phyloP scores from a whole-genome alignment of 257 asterid species.

The Forsythia suspensa region DNA sequence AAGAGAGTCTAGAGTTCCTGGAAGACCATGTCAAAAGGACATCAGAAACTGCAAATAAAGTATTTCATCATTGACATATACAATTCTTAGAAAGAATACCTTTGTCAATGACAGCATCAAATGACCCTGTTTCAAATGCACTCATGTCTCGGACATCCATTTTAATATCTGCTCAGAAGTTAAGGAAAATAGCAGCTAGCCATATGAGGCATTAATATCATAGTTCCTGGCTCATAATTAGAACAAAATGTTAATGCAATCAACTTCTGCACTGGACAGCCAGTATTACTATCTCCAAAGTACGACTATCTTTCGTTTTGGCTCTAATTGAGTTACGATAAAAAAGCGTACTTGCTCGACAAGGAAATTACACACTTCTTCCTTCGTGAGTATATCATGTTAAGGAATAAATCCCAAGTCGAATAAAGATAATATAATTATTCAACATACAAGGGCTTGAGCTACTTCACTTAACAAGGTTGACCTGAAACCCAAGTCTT shows the following conservation, averaged over 20 bases:
- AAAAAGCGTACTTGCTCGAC: neutral
- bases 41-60: conserved; percentile 36
- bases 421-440: no score
- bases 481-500: no score
- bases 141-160: conserved; percentile 78
- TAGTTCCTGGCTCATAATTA: neutral
- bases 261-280: neutral
- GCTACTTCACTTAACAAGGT: no score
- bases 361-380: no score
- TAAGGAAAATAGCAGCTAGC: conserved; percentile 24
- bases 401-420: no score
- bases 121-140: conserved; percentile 46
- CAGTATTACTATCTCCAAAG: neutral
- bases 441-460: no score
- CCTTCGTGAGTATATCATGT: no score
- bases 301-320: neutral
- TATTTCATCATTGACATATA: conserved; percentile 15
- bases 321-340: neutral
- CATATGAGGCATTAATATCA: neutral
- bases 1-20: conserved; percentile 83
- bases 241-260: neutral
- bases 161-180: conserved; percentile 48
- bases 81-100: conserved; percentile 35
- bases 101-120: conserved; percentile 70
- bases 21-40: conserved; percentile 30